These are phyloP conservation scores for Cyberlindnera nakhonratchasimensis DNA, from an alignment of 805 yeast species.

Conservation along the genomic window DNA sequence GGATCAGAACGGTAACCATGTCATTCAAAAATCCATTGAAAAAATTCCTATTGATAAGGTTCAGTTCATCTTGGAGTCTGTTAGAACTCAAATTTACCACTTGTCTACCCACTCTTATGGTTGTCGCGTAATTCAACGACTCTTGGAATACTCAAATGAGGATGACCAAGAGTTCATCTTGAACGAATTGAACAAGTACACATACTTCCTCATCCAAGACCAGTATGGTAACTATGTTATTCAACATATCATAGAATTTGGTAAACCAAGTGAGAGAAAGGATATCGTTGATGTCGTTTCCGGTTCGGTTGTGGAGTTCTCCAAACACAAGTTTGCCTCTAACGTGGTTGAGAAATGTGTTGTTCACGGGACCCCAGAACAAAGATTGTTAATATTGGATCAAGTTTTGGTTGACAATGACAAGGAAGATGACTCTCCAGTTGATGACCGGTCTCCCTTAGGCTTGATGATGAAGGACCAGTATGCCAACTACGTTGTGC, in stretches of 20 bases:
- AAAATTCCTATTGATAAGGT: slow-evolving; percentile 67
- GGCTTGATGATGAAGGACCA: slow-evolving; percentile 97
- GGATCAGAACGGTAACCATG: slow-evolving; percentile 98
- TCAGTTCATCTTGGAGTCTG: slow-evolving; percentile 67
- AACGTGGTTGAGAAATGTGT: slow-evolving; percentile 96
- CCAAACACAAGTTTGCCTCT: slow-evolving; percentile 97
- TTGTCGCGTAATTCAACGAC: slow-evolving; percentile 92
- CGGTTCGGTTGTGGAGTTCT: slow-evolving; percentile 70
- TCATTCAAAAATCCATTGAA: slow-evolving; percentile 92
- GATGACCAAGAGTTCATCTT: slow-evolving; percentile 67
- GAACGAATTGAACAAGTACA: slow-evolving; percentile 65
- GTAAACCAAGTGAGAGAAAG: slow-evolving; percentile 57
- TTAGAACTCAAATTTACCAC: slow-evolving; percentile 70
- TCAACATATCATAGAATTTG: slow-evolving; percentile 89
- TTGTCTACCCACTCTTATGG: slow-evolving; percentile 96
- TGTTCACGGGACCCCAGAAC: slow-evolving; percentile 60
- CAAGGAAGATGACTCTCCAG: slow-evolving; percentile 34
- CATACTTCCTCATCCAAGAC: slow-evolving; percentile 80
- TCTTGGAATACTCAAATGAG: slow-evolving; percentile 71
- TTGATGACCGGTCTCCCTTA: slow-evolving; percentile 66
- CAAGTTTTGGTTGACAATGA: slow-evolving; percentile 59
- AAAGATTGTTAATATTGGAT: slow-evolving; percentile 58
- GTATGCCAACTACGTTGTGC: slow-evolving; percentile 96
- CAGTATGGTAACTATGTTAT: slow-evolving; percentile 98
- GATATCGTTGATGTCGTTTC: slow-evolving; percentile 64